Conservation (phyloP, 2,329 filamentous ascomycete species). For the Metarhizium anisopliae region DNA sequence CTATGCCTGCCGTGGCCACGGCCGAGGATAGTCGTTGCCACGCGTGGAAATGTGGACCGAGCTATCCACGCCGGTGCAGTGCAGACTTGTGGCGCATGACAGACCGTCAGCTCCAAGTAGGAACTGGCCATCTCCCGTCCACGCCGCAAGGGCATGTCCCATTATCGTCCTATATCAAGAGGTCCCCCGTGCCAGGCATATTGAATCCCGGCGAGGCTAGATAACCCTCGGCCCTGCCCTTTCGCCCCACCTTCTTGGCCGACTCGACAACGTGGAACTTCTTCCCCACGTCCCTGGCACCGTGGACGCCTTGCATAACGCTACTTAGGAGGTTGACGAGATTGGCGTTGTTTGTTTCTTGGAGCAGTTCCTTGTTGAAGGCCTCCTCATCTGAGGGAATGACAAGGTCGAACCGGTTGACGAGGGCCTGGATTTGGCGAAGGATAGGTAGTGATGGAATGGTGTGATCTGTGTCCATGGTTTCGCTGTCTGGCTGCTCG, state of each 20-base stretch:
- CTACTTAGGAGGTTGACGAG: constrained; percentile 68
- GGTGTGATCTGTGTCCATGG: constrained; percentile 28
- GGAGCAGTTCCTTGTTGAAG: constrained; percentile 62
- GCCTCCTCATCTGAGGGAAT: constrained; percentile 58
- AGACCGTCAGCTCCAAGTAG: background rate
- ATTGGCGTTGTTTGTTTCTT: constrained; percentile 76
- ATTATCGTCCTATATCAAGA: constrained; percentile 17
- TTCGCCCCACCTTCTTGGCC: constrained; percentile 15
- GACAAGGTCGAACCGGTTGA: constrained; percentile 74
- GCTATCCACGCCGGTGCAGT: background rate
- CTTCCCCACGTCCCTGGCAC: constrained; percentile 64
- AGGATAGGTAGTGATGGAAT: constrained; percentile 62
- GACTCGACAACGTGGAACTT: constrained; percentile 58
- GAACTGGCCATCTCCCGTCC: no score
- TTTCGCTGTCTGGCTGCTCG: constrained; percentile 27
- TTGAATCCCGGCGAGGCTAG: constrained; percentile 14
- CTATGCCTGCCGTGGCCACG: no score
- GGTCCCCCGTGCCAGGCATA: constrained; percentile 20
- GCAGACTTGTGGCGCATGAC: background rate
- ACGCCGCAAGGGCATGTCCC: background rate
- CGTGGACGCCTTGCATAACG: constrained; percentile 63
- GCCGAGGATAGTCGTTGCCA: background rate
- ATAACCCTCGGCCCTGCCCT: constrained; percentile 12
- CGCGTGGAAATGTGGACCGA: background rate
- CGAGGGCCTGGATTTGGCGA: constrained; percentile 78